Base-by-base conservation (phyloP, 192 early-diverging fungal species). In the Chytriomyces confervae region DNA sequence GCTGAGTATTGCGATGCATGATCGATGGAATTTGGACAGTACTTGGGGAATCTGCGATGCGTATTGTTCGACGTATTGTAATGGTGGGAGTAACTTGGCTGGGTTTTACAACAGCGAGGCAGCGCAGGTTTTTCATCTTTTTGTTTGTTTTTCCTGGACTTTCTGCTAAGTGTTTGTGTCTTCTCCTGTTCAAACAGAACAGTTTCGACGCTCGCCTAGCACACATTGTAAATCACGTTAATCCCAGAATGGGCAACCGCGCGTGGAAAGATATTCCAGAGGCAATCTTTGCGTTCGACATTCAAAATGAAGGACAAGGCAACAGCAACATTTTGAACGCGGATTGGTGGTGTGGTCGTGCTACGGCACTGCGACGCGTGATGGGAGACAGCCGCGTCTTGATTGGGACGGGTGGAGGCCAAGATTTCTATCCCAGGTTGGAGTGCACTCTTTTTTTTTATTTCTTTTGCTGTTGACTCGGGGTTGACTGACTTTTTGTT, bases 221-320 rank as follows among this genome's bases (percentile, higher is more conserved):
- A 16, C 74, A 79, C 24, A 79, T 79, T 66, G 62, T 77, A 24
- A 64, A 62, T n/a, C 78, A 79, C 63, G 47, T 67, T 9, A 79
- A 79, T 53, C 24, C 75, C 9, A 11, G 23, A 6, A 51, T 79
- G 44, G 70, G 72, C 7, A 77, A 0, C 16, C 72, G 72, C 45
- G 78, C 78, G 16, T 79, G 72, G 72, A 79, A 77, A 44, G 27
- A 79, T 23, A 44, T 79, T n/a, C 72, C 71, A 2, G 72, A 77
- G 23, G 78, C 72, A 2, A 76, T 79, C 10, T 62, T 77, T 53
- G 27, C 69, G 45, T 76, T 79, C 53, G 73, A 63, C 18, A 76
- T 79, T 45, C 61, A 79, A 43, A 79, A 79, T 50, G 78, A 79
- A 47, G 78, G 16, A 18, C 78, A 79, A 68, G 78, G 69, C 13